phyloP scores from a whole-genome alignment of 164 flowering plant genomes.

The Vitis riparia region DNA sequence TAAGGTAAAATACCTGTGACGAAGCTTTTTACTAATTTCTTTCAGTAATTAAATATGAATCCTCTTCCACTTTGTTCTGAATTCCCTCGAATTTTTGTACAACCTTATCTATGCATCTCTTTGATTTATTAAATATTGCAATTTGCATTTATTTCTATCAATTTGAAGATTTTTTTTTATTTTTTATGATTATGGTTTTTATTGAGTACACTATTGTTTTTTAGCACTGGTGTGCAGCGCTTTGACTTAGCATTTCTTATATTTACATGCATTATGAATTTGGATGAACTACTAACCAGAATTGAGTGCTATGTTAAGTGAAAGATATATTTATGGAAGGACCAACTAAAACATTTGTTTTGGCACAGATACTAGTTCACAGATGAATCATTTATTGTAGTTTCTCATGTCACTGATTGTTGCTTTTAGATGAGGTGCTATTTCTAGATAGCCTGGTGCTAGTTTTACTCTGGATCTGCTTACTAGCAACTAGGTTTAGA shows the following conservation, averaged over 20 bases:
- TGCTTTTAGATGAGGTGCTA: neutral
- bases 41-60: no score
- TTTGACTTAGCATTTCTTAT: neutral
- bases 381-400: neutral
- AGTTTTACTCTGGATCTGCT: neutral
- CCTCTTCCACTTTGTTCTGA: no score
- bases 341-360: neutral
- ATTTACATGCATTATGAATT: neutral
- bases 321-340: neutral
- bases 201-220: no score
- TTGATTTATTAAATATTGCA: no score
- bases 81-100: no score
- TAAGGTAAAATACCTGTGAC: no score
- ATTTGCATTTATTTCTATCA: no score
- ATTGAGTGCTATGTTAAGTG: neutral
- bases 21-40: no score
- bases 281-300: neutral
- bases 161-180: no score
- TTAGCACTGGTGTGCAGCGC: neutral
- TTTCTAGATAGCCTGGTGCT: constrained; percentile 1
- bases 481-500: constrained; percentile 16
- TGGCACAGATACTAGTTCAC: neutral
- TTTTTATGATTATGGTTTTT: no score
- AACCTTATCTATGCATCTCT: no score
- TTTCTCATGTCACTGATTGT: neutral